Evolutionary conservation across 2,329 filamentous ascomycete species (phyloP), one percentile per base, ranked within the genome.

Genomic region (Neonectria coccinea): DNA sequence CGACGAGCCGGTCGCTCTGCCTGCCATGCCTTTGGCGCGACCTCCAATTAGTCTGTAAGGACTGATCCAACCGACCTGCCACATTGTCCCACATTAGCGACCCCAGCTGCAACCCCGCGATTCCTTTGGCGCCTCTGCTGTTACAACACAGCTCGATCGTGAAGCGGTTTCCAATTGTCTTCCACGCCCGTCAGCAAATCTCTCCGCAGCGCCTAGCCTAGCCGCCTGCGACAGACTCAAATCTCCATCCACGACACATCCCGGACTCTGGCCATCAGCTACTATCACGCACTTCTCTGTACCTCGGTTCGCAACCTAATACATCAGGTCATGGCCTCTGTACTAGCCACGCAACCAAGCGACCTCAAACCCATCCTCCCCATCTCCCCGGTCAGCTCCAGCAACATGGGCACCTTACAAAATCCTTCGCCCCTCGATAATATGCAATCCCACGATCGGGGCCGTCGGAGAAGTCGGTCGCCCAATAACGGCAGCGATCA

Each of bases 351-450:
- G 29, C 68, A 70, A 53, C 68, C 68, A 52, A 68, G 67, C 65
- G 71, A 70, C 66, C 59, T 75, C 50, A 80, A 79, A 71, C 73
- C 77, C 53, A 73, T 75, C 48, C 72, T 81, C 50, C 76, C 80
- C 64, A 75, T 79, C 56, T 78, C 80, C 48, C 79, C 78, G 65
- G 75, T 79, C 53, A 79, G 77, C 67, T 75, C 76, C 51, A 74
- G 78, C 65, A 76, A 75, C 69, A 84, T 85, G 82, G 77, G 80
- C 47, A 74, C 80, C 56, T 70, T 74, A 41, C 81, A 83, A 67
- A 82, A 78, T 77, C 29, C 60, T 22, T 74, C 72, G 42, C 74
- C 73, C 27, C 59, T 67, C 27, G 84, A 65, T 75, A 78, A 45
- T 74, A 80, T 59, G 66, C 67, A 71, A 60, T 52, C 62, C 44